Conservation (phyloP, 2,329 filamentous ascomycete species). For the Venturia carpophila region DNA sequence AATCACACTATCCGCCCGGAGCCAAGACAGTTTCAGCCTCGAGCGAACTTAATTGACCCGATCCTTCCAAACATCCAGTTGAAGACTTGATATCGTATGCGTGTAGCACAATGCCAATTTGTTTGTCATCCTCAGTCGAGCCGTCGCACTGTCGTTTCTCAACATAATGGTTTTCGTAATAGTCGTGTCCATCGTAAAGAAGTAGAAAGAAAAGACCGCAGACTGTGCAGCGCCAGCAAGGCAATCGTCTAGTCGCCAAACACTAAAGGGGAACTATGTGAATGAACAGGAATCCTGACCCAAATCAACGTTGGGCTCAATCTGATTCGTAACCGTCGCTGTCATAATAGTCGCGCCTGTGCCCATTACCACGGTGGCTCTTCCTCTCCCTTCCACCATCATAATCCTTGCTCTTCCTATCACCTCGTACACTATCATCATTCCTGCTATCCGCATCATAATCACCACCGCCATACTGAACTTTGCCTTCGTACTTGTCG, state of each 20-base stretch:
- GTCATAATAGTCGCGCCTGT: slow-evolving; percentile 13
- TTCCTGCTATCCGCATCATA: slow-evolving; percentile 7
- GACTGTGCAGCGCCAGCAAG: not conserved
- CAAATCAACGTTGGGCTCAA: not conserved
- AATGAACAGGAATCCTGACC: not conserved
- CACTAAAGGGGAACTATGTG: not conserved
- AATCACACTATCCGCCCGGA: no score
- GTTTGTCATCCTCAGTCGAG: not conserved
- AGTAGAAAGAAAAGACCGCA: not conserved
- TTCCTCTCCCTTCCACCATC: not conserved
- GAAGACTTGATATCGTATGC: no score
- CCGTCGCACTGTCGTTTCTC: not conserved
- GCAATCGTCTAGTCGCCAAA: not conserved
- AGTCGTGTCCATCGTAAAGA: not conserved
- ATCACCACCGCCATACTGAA: slow-evolving; percentile 9
- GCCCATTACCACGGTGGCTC: not conserved
- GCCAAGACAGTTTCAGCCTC: no score
- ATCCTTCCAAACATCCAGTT: no score
- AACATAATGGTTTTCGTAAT: no score
- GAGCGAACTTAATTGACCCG: no score
- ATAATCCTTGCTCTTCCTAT: slow-evolving; percentile 1
- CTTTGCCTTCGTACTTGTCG: slow-evolving; percentile 8
- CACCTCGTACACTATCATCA: not conserved
- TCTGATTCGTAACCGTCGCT: slow-evolving; percentile 13
- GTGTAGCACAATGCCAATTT: not conserved